Conservation (phyloP, 306 rosid genomes). For the Malus fusca region DNA sequence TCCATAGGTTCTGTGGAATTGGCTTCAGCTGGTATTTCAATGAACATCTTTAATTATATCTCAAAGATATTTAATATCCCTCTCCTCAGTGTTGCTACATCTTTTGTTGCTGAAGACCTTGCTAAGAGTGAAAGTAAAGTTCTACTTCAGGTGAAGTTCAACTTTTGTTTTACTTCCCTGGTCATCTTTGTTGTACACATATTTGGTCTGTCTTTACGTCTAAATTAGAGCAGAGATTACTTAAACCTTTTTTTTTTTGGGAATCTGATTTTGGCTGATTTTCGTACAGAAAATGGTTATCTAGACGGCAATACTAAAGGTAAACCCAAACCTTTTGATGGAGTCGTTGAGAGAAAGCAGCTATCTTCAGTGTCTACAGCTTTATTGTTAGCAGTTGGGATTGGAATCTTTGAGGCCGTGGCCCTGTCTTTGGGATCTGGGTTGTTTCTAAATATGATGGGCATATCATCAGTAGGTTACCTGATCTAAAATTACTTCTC, state of each 20-base stretch:
- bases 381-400: constrained; percentile 64
- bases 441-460: constrained; percentile 60
- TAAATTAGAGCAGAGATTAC: neutral
- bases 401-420: constrained; percentile 81
- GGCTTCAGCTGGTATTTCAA: constrained; percentile 94
- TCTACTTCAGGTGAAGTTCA: constrained; percentile 54
- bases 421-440: constrained; percentile 73
- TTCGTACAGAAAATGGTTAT: constrained; percentile 26
- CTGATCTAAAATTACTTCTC: neutral
- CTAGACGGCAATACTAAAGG: constrained; percentile 28
- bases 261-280: constrained; percentile 20
- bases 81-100: constrained; percentile 84
- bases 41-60: constrained; percentile 72
- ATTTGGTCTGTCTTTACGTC: neutral
- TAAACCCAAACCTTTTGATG: constrained; percentile 29
- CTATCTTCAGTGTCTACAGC: constrained; percentile 93
- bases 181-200: neutral
- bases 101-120: constrained; percentile 93
- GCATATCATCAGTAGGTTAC: constrained; percentile 64
- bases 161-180: neutral
- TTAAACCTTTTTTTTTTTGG: neutral
- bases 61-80: constrained; percentile 92
- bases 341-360: constrained; percentile 43
- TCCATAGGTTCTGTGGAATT: constrained; percentile 62
- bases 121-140: constrained; percentile 37